Base-by-base conservation (phyloP, 441 rosid species). In the Pelargonium myrrhifolium region DNA sequence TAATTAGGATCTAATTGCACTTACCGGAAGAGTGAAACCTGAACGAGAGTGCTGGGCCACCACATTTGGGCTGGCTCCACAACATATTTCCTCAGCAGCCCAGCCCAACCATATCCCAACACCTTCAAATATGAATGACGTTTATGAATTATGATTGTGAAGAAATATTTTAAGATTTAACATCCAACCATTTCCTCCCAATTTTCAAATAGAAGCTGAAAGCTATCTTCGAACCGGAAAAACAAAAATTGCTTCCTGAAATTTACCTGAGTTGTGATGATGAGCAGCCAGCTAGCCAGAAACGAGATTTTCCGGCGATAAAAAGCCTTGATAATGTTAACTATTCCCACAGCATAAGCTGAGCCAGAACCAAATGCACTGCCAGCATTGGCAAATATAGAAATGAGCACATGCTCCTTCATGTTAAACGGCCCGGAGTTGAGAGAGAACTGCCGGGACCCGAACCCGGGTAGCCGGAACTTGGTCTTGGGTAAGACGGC, bases 1-100 rank as follows among this genome's bases (percentile, higher is more conserved):
- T 31, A 31, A 31, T 31, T 31, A 31, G 35, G 28, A 65, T 17
- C 6, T 43, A 1, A 21, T 8, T 6, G 20, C 12, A 35, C 60
- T 8, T 61, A 92, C 98, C 92, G 73, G 79, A 92, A 89, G 42
- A 92, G 78, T 0, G 96, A 88, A 76, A 89, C 91, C 68, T 92
- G 96, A 75, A 89, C 96, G 65, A 92, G 81, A 61, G 96, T 83
- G 68, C 65, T 71, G 0, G 98, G 96, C 98, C 98, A 92, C 98
- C 98, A 92, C 96, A 92, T 89, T 45, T 89, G 91, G 9, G 94
- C 96, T 5, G 98, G 98, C 71, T 89, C 98, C 40, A 92, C 95
- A 68, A 89, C 96, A 51, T 86, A 92, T 77, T 88, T 89, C 79
- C 96, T 82, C 67, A 92, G 56, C 59, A 92, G 77, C 51, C 98